These are phyloP conservation scores for Phytophthora multivora DNA, from an alignment of 352 stramenopile genomes.

Conservation along the genomic window DNA sequence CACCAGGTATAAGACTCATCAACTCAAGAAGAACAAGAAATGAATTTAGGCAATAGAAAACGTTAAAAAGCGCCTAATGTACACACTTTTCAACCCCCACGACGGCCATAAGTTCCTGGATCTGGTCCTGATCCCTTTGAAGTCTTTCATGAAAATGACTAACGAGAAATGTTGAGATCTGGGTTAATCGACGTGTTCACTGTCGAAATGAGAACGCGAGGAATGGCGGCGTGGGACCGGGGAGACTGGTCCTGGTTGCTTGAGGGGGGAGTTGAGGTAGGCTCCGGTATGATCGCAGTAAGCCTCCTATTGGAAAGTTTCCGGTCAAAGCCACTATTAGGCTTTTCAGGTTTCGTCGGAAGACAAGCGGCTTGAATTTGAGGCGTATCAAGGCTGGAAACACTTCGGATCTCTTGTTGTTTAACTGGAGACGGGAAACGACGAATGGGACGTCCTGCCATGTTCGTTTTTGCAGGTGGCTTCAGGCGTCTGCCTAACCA, in stretches of 20 bases:
- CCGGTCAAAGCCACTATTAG: slow-evolving; percentile 37
- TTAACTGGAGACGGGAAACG: slow-evolving; percentile 19
- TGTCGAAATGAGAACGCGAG: too few relatives aligned
- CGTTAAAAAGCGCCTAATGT: too few relatives aligned
- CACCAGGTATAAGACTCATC: slow-evolving; percentile 59
- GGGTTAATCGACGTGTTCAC: too few relatives aligned
- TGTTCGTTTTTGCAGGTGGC: slow-evolving; percentile 6
- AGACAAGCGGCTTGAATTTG: background rate
- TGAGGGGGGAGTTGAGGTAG: background rate
- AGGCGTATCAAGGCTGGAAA: background rate
- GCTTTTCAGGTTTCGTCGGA: slow-evolving; percentile 7
- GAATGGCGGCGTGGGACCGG: too few relatives aligned
- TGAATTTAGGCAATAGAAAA: slow-evolving; percentile 6
- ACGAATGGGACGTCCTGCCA: background rate
- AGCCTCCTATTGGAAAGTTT: slow-evolving; percentile 18
- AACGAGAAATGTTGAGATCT: too few relatives aligned
- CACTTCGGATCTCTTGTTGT: slow-evolving; percentile 16
- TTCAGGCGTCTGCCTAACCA: slow-evolving; percentile 44
- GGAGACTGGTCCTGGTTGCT: background rate
- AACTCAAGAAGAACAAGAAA: slow-evolving; percentile 60
- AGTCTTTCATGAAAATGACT: too few relatives aligned
- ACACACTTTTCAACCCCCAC: too few relatives aligned
- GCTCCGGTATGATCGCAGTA: background rate
- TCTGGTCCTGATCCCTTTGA: too few relatives aligned
- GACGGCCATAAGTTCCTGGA: too few relatives aligned